Evolutionary conservation across 1,284 basidiomycete genomes (phyloP).

Genomic region (Athelia psychrophila): DNA sequence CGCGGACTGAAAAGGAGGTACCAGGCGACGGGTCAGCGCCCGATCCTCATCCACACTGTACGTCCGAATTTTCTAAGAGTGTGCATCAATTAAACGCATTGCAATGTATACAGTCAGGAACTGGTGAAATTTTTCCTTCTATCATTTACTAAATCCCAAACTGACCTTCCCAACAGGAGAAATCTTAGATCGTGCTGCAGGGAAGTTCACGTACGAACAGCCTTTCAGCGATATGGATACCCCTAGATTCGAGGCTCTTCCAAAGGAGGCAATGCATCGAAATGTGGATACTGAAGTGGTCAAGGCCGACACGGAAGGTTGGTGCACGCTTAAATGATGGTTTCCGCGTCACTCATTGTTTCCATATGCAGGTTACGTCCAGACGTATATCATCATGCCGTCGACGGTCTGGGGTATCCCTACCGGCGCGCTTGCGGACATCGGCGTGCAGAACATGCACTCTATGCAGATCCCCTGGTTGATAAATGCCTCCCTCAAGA

Average conservation of each 20-base stretch:
- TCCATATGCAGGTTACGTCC: slow-evolving; percentile 29
- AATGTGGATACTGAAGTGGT: slow-evolving; percentile 23
- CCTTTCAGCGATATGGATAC: slow-evolving; percentile 35
- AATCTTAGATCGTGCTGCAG: slow-evolving; percentile 27
- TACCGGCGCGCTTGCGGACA: slow-evolving; percentile 28
- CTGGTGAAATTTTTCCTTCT: slow-evolving; percentile 14
- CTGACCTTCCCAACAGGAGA: background rate
- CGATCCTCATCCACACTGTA: slow-evolving; percentile 29
- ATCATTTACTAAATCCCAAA: background rate
- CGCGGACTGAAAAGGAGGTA: slow-evolving; percentile 19
- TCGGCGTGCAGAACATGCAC: slow-evolving; percentile 30
- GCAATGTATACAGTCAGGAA: slow-evolving; percentile 37
- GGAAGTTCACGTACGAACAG: slow-evolving; percentile 22
- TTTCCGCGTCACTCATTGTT: background rate
- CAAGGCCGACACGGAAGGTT: slow-evolving; percentile 31
- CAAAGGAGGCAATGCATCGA: slow-evolving; percentile 30
- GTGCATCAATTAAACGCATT: background rate
- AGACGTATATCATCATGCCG: slow-evolving; percentile 36
- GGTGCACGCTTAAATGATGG: background rate
- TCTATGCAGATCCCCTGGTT: background rate
- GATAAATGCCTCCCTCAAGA: slow-evolving; percentile 16
- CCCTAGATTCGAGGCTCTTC: slow-evolving; percentile 30
- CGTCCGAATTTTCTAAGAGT: background rate
- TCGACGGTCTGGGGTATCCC: slow-evolving; percentile 39
- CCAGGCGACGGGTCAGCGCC: slow-evolving; percentile 13